A percentile compares a stretch with the other conserved stretches of the same genome.
Evolutionary conservation across 768 basidiomycete genomes (phyloP).

Genomic region (Russula compacta): DNA sequence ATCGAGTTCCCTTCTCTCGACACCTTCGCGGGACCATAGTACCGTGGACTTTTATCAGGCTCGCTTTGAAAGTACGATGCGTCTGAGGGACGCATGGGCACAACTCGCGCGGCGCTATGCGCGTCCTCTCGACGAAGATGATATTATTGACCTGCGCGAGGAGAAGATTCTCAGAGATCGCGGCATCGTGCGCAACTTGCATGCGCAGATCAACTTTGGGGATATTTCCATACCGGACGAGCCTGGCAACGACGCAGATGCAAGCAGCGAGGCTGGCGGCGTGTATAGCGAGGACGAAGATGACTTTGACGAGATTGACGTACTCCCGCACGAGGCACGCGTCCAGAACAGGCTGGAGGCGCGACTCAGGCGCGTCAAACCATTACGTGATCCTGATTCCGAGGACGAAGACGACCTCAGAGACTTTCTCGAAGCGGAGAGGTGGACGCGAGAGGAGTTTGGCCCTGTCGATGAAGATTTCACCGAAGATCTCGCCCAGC

Average conservation of each 20-base stretch:
- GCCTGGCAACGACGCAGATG: constrained; percentile 31
- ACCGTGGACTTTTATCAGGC: constrained; percentile 42
- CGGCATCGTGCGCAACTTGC: constrained; percentile 46
- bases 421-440: constrained; percentile 62
- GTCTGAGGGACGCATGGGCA: constrained; percentile 56
- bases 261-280: constrained; percentile 29
- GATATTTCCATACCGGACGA: constrained; percentile 34
- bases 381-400: constrained; percentile 37
- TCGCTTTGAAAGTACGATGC: constrained; percentile 46
- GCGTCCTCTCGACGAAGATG: constrained; percentile 64
- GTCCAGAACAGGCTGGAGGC: constrained; percentile 28
- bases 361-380: constrained; percentile 28
- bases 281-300: constrained; percentile 44
- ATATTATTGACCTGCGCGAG: constrained; percentile 62
- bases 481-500: constrained; percentile 18
- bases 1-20: constrained; percentile 22
- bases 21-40: constrained; percentile 17
- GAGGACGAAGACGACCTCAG: constrained; percentile 53
- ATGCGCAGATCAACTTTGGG: constrained; percentile 42
- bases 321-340: constrained; percentile 32
- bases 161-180: constrained; percentile 58
- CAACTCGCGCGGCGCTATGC: constrained; percentile 61
- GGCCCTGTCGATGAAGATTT: constrained; percentile 40
- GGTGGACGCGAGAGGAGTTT: constrained; percentile 37
- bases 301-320: constrained; percentile 48